phyloP scores from a whole-genome alignment of 345 rosid genomes.

The Lumnitzera littorea region DNA sequence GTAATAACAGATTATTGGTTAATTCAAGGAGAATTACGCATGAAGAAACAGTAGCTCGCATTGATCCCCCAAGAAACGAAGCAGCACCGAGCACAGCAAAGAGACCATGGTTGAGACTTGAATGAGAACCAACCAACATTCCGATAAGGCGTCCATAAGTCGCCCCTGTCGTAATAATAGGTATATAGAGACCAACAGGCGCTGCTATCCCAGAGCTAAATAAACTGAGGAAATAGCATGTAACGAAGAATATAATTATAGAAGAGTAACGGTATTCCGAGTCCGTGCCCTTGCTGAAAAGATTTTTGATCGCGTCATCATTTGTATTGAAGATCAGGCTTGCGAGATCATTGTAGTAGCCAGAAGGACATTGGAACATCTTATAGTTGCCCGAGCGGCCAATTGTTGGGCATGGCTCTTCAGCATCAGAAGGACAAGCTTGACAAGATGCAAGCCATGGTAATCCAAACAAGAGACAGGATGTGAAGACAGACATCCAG shows the following conservation, averaged over 20 bases:
- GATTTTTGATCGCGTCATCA: constrained; percentile 84
- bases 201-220: constrained; percentile 80
- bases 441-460: constrained; percentile 85
- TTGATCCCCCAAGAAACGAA: constrained; percentile 89
- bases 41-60: constrained; percentile 89
- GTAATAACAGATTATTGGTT: constrained; percentile 74
- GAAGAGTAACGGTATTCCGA: constrained; percentile 63
- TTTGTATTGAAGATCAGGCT: constrained; percentile 94
- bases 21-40: constrained; percentile 83
- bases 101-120: constrained; percentile 70
- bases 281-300: constrained; percentile 82
- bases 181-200: constrained; percentile 85
- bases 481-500: constrained; percentile 60
- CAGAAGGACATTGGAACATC: constrained; percentile 78
- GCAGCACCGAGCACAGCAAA: constrained; percentile 94
- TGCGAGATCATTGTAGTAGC: constrained; percentile 84
- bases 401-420: constrained; percentile 83
- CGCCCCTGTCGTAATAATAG: constrained; percentile 86
- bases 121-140: constrained; percentile 52
- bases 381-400: constrained; percentile 91
- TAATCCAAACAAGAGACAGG: constrained; percentile 86
- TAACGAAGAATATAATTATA: constrained; percentile 57
- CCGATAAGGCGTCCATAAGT: constrained; percentile 80
- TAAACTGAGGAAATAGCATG: constrained; percentile 71
- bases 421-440: constrained; percentile 61